These are phyloP conservation scores for Camelina neglecta DNA, from an alignment of 345 rosid genomes.

Conservation along the genomic window DNA sequence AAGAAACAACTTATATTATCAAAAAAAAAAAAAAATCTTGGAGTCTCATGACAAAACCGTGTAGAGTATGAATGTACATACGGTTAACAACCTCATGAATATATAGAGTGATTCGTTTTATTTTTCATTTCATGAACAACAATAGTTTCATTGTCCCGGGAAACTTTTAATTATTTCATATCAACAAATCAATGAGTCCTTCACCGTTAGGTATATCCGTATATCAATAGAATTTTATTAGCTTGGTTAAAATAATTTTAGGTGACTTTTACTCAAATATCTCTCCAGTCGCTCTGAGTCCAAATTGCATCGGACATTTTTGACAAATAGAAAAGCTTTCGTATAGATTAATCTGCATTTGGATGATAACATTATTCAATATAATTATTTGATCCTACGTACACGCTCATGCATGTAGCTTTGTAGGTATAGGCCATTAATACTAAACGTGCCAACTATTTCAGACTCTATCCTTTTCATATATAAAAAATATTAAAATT, in stretches of 20 bases:
- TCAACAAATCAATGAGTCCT: not conserved
- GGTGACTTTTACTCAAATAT: not conserved
- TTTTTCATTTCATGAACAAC: not conserved
- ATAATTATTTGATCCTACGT: not conserved
- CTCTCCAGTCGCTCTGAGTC: not conserved
- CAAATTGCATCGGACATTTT: not conserved
- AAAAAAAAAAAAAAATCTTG: not conserved
- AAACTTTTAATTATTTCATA: not conserved
- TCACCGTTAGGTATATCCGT: not conserved
- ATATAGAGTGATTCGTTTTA: not conserved
- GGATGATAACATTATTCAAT: not conserved
- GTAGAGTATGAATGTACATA: not conserved
- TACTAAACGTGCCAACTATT: slow-evolving; percentile 10
- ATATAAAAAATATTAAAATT: not conserved
- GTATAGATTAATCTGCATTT: not conserved
- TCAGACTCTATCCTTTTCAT: not conserved
- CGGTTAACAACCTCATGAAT: not conserved
- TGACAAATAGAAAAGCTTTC: not conserved
- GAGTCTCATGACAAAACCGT: not conserved
- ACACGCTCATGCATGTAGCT: not conserved
- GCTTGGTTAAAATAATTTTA: not conserved
- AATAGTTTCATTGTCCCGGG: not conserved
- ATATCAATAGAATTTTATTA: not conserved
- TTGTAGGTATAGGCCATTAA: not conserved
- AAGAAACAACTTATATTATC: not conserved